phyloP scores from a whole-genome alignment of 2,329 filamentous ascomycete genomes.

The Aureobasidium pullulans region DNA sequence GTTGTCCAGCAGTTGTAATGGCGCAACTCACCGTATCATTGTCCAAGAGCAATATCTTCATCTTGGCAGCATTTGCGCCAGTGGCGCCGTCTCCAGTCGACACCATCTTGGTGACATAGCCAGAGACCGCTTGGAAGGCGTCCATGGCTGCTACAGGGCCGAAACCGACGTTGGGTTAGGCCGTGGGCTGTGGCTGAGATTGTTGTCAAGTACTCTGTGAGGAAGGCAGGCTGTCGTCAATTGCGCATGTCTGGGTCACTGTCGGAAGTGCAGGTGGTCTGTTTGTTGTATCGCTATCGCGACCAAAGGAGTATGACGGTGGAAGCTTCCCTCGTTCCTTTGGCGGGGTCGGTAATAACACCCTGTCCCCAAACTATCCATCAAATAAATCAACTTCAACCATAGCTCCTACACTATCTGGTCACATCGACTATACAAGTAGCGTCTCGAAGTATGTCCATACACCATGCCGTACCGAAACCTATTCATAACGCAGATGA shows the following conservation, averaged over 20 bases:
- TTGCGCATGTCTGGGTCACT: no score
- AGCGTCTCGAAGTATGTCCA: no score
- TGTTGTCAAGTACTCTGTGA: not conserved
- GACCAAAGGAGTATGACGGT: not conserved
- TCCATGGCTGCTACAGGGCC: constrained; percentile 58
- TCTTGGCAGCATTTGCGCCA: constrained; percentile 70
- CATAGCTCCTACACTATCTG: no score
- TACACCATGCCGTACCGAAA: no score
- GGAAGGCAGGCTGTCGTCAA: not conserved
- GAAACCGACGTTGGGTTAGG: not conserved
- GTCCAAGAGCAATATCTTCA: constrained; percentile 96
- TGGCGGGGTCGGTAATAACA: not conserved
- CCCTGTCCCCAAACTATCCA: not conserved
- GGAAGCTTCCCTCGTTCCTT: not conserved
- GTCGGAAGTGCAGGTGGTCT: not conserved
- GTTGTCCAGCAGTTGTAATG: not conserved
- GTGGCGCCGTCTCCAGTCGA: constrained; percentile 61
- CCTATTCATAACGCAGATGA: no score
- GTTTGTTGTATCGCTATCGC: not conserved
- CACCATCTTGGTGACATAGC: constrained; percentile 96
- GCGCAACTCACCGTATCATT: constrained; percentile 65
- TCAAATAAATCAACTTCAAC: no score
- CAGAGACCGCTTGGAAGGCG: constrained; percentile 82
- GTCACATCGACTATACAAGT: no score
- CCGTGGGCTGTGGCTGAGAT: not conserved